Conservation (phyloP, 1,139 yeast species). For the Geotrichum klebahnii region DNA sequence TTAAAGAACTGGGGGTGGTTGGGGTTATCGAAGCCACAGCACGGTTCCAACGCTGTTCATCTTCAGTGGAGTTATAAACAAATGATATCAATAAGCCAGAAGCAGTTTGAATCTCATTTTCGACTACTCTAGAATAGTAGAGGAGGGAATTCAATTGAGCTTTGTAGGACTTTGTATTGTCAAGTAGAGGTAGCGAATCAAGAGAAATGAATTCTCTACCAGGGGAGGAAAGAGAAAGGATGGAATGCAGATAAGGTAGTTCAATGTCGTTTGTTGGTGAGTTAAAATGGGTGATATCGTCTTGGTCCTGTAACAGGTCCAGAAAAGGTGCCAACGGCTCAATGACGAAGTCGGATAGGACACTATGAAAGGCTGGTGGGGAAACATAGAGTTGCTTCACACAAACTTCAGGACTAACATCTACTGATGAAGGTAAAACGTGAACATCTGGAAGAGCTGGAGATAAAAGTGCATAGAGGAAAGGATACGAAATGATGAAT, state of each 20-base stretch:
- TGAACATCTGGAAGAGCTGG: constrained; percentile 22
- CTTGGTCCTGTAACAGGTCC: constrained; percentile 9
- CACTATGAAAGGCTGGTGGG: constrained; percentile 27
- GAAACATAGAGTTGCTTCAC: constrained; percentile 40
- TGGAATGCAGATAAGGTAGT: constrained; percentile 21
- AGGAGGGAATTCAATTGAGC: constrained; percentile 17
- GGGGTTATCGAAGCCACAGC: constrained; percentile 13
- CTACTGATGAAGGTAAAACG: constrained; percentile 12
- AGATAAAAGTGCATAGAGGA: constrained; percentile 40
- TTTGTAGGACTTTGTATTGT: constrained; percentile 6
- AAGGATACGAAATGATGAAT: constrained; percentile 52
- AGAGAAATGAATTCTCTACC: neutral
- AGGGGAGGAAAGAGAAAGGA: neutral
- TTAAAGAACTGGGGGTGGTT: neutral
- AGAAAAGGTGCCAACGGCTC: constrained; percentile 20
- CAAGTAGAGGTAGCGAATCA: neutral
- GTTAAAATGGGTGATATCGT: constrained; percentile 1
- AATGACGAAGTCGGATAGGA: constrained; percentile 10
- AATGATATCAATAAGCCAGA: constrained; percentile 28
- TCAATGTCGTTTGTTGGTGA: neutral
- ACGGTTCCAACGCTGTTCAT: constrained; percentile 20
- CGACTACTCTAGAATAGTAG: constrained; percentile 14
- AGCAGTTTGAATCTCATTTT: constrained; percentile 17
- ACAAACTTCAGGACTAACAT: constrained; percentile 23
- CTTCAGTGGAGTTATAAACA: constrained; percentile 22